Conservation (phyloP, 2,329 filamentous ascomycete genomes). For the Ustilaginoidea virens region DNA sequence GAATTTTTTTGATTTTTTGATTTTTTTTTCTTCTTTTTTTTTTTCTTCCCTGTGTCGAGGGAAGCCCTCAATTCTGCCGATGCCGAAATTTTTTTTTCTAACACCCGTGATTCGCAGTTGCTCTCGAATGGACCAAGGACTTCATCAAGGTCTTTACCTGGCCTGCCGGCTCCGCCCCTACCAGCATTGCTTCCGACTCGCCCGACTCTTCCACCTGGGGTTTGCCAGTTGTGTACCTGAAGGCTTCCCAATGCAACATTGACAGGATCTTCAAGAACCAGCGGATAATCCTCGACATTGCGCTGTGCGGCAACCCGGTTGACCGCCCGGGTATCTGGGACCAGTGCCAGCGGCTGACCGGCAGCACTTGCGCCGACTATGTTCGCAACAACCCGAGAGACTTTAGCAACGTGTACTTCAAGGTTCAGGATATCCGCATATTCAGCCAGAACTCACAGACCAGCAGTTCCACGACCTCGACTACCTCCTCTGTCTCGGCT, state of each 20-base stretch:
- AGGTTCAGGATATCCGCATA: slow-evolving; percentile 28
- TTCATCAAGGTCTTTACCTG: slow-evolving; percentile 27
- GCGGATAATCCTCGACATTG: slow-evolving; percentile 58
- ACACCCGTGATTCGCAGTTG: too few species aligned
- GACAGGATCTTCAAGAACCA: slow-evolving; percentile 46
- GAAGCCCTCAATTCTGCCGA: too few species aligned
- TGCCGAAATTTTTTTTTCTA: too few species aligned
- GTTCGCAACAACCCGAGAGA: slow-evolving; percentile 19
- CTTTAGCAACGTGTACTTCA: slow-evolving; percentile 24
- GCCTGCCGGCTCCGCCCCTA: slow-evolving; percentile 15
- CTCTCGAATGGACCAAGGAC: slow-evolving; percentile 25
- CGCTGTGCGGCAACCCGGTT: slow-evolving; percentile 58
- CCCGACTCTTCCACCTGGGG: slow-evolving; percentile 54
- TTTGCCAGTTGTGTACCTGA: slow-evolving; percentile 44
- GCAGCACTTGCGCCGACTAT: slow-evolving; percentile 18
- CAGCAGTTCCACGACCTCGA: slow-evolving; percentile 4
- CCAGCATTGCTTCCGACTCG: slow-evolving; percentile 19
- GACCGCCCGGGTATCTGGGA: slow-evolving; percentile 12
- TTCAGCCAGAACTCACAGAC: slow-evolving; percentile 10
- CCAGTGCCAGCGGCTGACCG: slow-evolving; percentile 11
- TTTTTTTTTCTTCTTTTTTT: too few species aligned
- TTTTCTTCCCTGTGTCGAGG: too few species aligned
- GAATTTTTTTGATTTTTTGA: too few species aligned
- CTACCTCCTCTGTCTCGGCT: slow-evolving; percentile 5
- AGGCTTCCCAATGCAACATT: slow-evolving; percentile 44